Evolutionary conservation across 345 rosid species (phyloP).

Genomic region (Populus nigra): DNA sequence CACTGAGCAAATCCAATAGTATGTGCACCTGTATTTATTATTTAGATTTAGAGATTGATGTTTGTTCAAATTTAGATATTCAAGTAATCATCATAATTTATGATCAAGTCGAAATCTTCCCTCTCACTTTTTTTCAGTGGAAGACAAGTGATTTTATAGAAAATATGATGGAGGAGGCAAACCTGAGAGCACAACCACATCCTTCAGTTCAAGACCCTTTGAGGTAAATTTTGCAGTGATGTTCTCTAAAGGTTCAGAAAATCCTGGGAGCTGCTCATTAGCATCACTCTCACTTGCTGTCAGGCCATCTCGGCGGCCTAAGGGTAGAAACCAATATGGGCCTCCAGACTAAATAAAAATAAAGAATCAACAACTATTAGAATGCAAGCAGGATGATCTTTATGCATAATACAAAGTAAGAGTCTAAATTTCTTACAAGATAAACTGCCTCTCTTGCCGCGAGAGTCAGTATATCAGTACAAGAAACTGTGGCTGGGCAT

Average conservation of each 20-base stretch:
- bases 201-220: conserved; percentile 60
- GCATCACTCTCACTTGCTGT: conserved; percentile 49
- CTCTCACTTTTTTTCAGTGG: neutral
- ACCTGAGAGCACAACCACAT: conserved; percentile 72
- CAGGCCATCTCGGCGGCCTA: conserved; percentile 60
- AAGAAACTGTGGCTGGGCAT: conserved; percentile 62
- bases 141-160: neutral
- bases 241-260: conserved; percentile 50
- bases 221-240: conserved; percentile 57
- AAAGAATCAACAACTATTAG: neutral
- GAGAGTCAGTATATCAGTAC: conserved; percentile 57
- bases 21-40: conserved; percentile 46
- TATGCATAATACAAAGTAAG: neutral
- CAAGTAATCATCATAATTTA: too few relatives aligned
- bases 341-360: conserved; percentile 47
- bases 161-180: neutral
- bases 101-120: neutral
- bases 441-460: conserved; percentile 58
- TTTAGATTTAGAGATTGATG: neutral
- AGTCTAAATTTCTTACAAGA: conserved; percentile 31
- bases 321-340: conserved; percentile 43
- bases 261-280: conserved; percentile 54
- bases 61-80: too few relatives aligned
- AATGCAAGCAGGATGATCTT: neutral
- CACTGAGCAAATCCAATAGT: conserved; percentile 74